Evolutionary conservation across 768 basidiomycete species (phyloP).

Genomic region (Russula compacta): DNA sequence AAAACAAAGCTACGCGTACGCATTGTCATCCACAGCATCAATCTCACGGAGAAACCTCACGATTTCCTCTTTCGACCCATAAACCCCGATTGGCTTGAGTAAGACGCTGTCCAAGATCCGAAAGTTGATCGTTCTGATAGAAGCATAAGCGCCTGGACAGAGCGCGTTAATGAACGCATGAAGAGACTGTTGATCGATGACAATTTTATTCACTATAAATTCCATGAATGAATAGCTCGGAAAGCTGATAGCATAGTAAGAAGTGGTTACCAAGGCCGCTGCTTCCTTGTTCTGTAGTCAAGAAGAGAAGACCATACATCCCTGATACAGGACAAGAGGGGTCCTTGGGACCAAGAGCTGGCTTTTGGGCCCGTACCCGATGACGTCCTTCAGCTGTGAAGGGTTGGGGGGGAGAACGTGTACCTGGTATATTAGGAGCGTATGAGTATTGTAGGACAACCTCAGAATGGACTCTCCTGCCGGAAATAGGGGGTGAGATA

Average conservation of each 20-base stretch:
- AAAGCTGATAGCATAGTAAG: not conserved
- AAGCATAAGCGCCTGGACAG: conserved; percentile 41
- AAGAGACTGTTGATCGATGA: conserved; percentile 46
- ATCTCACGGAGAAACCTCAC: conserved; percentile 35
- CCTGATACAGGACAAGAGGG: conserved; percentile 29
- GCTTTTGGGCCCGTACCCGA: no score
- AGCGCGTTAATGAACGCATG: conserved; percentile 40
- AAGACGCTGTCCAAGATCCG: conserved; percentile 35
- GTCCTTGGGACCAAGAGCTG: not conserved
- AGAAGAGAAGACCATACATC: conserved; percentile 44
- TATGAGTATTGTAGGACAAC: not conserved
- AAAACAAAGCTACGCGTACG: conserved; percentile 28
- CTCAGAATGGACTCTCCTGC: no score
- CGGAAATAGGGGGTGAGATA: no score
- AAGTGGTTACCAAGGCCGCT: conserved; percentile 39
- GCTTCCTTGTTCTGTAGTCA: conserved; percentile 42
- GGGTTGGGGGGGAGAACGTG: not conserved
- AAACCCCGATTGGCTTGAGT: conserved; percentile 46
- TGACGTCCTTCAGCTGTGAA: not conserved
- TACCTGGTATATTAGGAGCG: not conserved
- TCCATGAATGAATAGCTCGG: not conserved
- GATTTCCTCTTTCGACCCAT: conserved; percentile 46
- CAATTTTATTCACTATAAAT: conserved; percentile 47
- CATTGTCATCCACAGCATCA: conserved; percentile 29
- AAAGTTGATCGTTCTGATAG: conserved; percentile 50